Base-by-base conservation (phyloP, 768 basidiomycete species). In the Naganishia randhawae region DNA sequence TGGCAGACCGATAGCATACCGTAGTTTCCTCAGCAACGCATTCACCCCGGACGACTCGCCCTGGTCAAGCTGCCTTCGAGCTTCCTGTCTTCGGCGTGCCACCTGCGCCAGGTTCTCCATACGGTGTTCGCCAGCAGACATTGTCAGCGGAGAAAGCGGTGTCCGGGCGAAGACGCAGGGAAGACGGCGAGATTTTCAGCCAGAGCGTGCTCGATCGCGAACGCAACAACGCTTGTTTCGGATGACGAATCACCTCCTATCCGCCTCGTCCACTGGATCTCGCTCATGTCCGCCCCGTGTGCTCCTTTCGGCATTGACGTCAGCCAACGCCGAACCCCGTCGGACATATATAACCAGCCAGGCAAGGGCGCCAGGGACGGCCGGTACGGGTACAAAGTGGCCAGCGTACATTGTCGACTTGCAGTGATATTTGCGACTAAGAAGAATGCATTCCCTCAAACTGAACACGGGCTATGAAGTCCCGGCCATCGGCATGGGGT, bases 401-500 rank as follows among this genome's bases (percentile, higher is more conserved):
- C n/a, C n/a, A n/a, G n/a, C n/a, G n/a, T n/a, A n/a, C n/a, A n/a
- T n/a, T n/a, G n/a, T n/a, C n/a, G n/a, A n/a, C n/a, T n/a, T n/a
- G n/a, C n/a, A n/a, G n/a, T 22, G 19, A 11, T 48, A 48, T 22
- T 22, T 48, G 45, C 45, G 16, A 48, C 7, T 29, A 61, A 22
- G 17, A 6, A 42, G 9, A 10, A 61, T 61, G 57, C 22, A n/a
- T 39, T 27, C n/a, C n/a, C 57, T 69, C 52, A 69, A 69, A 50
- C 69, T 69, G 41, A 69, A 69, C 54, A 62, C 48, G 13, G 64
- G 69, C 17, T 22, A 37, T 16, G n/a, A 35, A 29, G 51, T 69
- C 17, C 69, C 69, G 9, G 54, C 53, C 42, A 27, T 69, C 64
- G 69, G 69, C 2, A 54, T 69, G n/a, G 69, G 66, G 65, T 66